A percentile compares a stretch with the other conserved stretches of the same genome.
Conservation (phyloP, 208 protist genomes). For the Blastocrithidia nonstop region DNA sequence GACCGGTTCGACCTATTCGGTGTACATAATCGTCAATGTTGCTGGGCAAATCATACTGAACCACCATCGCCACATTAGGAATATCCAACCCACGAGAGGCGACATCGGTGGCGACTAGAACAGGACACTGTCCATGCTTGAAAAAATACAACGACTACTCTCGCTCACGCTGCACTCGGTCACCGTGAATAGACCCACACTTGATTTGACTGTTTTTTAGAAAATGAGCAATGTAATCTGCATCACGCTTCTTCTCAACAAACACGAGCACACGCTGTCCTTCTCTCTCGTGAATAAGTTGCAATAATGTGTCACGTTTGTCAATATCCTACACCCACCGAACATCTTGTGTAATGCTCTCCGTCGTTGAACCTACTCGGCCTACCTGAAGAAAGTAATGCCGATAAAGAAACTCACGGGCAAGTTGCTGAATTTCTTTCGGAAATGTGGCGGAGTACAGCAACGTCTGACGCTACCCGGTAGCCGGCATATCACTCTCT, state of each 20-base stretch:
- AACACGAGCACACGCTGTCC: constrained; percentile 89
- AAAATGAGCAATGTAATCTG: constrained; percentile 90
- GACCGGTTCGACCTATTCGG: constrained; percentile 98
- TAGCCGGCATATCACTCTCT: constrained; percentile 88
- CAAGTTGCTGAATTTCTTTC: constrained; percentile 95
- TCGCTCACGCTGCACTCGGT: constrained; percentile 88
- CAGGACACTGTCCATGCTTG: constrained; percentile 58
- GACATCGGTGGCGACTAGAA: constrained; percentile 97
- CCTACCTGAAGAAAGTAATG: constrained; percentile 97
- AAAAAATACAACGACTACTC: constrained; percentile 86
- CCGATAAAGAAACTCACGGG: constrained; percentile 92
- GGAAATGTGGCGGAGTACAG: constrained; percentile 99
- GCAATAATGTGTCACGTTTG: constrained; percentile 61
- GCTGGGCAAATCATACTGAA: constrained; percentile 96
- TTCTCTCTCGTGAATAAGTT: constrained; percentile 47
- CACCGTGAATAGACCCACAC: constrained; percentile 94
- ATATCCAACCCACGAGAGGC: constrained; percentile 96
- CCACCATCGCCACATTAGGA: constrained; percentile 92
- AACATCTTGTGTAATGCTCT: constrained; percentile 94
- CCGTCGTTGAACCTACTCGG: constrained; percentile 94
- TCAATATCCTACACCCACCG: constrained; percentile 79
- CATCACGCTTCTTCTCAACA: constrained; percentile 98
- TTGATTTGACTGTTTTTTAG: constrained; percentile 72
- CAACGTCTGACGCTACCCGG: constrained; percentile 96
- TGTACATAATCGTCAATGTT: constrained; percentile 99